A percentile compares a stretch with the other conserved stretches of the same genome.
Evolutionary conservation across 2,329 filamentous ascomycete genomes (phyloP).

Genomic region (Ceratocystis lukuohia): DNA sequence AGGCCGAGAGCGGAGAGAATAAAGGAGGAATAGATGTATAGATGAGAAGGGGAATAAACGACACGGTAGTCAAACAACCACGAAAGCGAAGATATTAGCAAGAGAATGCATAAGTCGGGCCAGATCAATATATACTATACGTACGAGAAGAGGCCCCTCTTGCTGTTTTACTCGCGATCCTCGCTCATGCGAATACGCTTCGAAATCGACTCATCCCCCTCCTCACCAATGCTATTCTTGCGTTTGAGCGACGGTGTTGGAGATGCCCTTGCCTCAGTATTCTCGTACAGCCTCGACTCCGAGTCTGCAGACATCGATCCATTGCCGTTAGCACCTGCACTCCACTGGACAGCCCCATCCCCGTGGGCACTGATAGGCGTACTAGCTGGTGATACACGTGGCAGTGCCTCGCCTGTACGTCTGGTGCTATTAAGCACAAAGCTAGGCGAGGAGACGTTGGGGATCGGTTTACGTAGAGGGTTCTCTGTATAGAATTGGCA

Average conservation of each 20-base stretch:
- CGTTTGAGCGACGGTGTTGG: constrained; percentile 15
- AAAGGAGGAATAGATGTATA: neutral
- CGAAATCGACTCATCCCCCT: constrained; percentile 5
- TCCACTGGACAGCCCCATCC: neutral
- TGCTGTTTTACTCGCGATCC: neutral
- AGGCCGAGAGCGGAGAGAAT: neutral
- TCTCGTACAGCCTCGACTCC: constrained; percentile 6
- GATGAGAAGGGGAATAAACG: neutral
- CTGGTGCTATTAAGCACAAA: constrained; percentile 45
- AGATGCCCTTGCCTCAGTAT: neutral
- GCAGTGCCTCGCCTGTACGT: constrained; percentile 23
- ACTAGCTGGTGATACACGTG: constrained; percentile 27
- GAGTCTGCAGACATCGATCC: no score
- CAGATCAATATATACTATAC: no score
- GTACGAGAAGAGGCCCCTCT: no score
- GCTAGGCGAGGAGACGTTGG: constrained; percentile 36
- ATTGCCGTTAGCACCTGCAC: no score
- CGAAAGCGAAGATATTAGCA: neutral
- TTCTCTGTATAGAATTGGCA: constrained; percentile 54
- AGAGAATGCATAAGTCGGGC: no score
- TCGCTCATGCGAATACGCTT: constrained; percentile 11
- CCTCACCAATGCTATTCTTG: constrained; percentile 7
- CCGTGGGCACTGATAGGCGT: constrained; percentile 21
- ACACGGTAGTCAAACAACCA: no score
- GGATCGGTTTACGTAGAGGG: constrained; percentile 44